Conservation (phyloP, 2,329 filamentous ascomycete genomes). For the Ascosphaera aggregata region DNA sequence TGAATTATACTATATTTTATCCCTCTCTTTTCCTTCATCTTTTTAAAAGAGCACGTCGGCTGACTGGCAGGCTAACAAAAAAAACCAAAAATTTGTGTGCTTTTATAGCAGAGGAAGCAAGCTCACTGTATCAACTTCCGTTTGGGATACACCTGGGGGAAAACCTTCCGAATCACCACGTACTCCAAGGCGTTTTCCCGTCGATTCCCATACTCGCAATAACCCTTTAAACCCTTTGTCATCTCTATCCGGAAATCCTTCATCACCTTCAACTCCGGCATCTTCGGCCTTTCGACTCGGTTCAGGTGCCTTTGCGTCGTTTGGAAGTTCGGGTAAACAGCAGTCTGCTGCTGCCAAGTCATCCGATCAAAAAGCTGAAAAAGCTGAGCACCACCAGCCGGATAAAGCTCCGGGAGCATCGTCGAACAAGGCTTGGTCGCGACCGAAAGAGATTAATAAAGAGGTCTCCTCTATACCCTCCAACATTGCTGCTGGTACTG, state of each 20-base stretch:
- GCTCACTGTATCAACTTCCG: constrained; percentile 65
- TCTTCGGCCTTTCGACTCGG: constrained; percentile 85
- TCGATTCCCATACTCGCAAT: constrained; percentile 45
- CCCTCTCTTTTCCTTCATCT: no score
- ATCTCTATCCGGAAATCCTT: constrained; percentile 42
- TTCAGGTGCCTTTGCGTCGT: constrained; percentile 90
- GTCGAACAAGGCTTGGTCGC: constrained; percentile 13
- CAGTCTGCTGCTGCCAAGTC: constrained; percentile 66
- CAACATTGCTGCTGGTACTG: constrained; percentile 11
- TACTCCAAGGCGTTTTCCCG: constrained; percentile 50
- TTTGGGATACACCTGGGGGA: constrained; percentile 28
- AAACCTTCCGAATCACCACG: constrained; percentile 35
- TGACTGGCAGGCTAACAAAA: no score
- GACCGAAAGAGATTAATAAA: constrained; percentile 12
- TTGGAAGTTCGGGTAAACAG: constrained; percentile 59
- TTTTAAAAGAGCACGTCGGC: background rate
- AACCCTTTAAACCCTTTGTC: constrained; percentile 62
- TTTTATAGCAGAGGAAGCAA: constrained; percentile 81
- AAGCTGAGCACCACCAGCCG: constrained; percentile 39
- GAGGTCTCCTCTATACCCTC: constrained; percentile 20
- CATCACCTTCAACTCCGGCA: constrained; percentile 53
- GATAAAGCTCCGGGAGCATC: constrained; percentile 31
- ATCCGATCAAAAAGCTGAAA: constrained; percentile 46
- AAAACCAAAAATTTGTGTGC: no score
- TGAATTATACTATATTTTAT: constrained; percentile 9